Percentiles rank a stretch among this genome's conserved stretches.
Conservation (phyloP, 2,329 filamentous ascomycete species). For the Calonectria pseudoreteaudii region DNA sequence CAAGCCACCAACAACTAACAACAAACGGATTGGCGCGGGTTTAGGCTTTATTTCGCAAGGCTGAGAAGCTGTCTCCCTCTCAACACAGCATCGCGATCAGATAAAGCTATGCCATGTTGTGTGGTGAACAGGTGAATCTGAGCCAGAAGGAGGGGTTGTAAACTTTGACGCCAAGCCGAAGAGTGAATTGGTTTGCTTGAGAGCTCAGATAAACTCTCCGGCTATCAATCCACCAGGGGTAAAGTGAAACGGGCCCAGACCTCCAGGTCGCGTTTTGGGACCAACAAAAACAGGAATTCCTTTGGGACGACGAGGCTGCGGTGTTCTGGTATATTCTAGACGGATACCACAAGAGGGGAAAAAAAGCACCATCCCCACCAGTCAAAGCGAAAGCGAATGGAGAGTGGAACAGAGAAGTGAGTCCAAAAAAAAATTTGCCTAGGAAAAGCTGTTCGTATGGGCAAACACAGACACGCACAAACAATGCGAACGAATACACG, state of each 20-base stretch:
- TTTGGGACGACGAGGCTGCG: not conserved
- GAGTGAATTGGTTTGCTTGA: not conserved
- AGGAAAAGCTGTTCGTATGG: not conserved
- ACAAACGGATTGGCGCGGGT: not conserved
- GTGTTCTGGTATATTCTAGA: conserved; percentile 11
- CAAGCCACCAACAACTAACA: not conserved
- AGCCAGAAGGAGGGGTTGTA: not conserved
- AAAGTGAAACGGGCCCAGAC: not conserved
- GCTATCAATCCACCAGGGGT: not conserved
- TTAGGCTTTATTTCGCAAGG: not conserved
- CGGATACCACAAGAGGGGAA: conserved; percentile 8
- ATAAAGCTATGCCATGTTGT: not conserved
- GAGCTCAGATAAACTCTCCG: not conserved
- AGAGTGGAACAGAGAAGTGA: not conserved
- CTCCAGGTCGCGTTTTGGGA: not conserved
- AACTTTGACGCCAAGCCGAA: not conserved
- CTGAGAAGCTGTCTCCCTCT: not conserved
- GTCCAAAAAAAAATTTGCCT: not conserved
- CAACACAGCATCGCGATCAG: not conserved
- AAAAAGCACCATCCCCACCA: not conserved
- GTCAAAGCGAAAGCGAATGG: not conserved
- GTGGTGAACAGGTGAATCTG: not conserved
- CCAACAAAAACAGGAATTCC: not conserved
- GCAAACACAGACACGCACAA: not conserved
- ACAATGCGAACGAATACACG: not conserved